phyloP scores from a whole-genome alignment of 768 basidiomycete genomes.

The Auricularia auricula-judae region DNA sequence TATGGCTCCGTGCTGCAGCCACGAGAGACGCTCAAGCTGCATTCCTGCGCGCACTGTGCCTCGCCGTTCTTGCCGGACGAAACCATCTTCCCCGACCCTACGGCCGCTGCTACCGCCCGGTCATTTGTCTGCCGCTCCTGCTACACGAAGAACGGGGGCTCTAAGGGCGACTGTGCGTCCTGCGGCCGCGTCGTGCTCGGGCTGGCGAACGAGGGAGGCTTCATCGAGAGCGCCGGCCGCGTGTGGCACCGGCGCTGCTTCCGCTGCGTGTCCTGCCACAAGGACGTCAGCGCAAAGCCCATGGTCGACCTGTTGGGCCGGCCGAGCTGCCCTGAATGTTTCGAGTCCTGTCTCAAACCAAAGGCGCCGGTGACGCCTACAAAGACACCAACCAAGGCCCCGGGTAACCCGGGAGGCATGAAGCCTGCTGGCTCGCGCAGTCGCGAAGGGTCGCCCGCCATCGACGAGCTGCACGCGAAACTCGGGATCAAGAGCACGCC shows the following conservation, averaged over 20 bases:
- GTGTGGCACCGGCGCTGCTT: slow-evolving; percentile 83
- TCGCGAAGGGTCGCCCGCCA: slow-evolving; percentile 45
- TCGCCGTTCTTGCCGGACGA: slow-evolving; percentile 65
- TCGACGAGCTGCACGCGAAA: slow-evolving; percentile 54
- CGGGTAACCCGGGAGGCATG: slow-evolving; percentile 35
- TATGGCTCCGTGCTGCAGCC: slow-evolving; percentile 79
- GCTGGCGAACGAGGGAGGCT: slow-evolving; percentile 67
- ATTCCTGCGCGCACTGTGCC: slow-evolving; percentile 57
- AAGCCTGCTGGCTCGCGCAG: slow-evolving; percentile 22
- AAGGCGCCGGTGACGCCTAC: neutral
- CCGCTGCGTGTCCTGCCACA: slow-evolving; percentile 59
- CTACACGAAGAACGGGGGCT: slow-evolving; percentile 61
- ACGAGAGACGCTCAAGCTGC: slow-evolving; percentile 57
- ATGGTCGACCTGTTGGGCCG: slow-evolving; percentile 77
- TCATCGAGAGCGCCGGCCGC: slow-evolving; percentile 55
- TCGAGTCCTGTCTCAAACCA: slow-evolving; percentile 61
- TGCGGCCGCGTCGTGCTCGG: slow-evolving; percentile 65
- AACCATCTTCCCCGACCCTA: slow-evolving; percentile 75
- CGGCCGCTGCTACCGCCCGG: slow-evolving; percentile 16
- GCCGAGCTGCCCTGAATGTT: slow-evolving; percentile 72
- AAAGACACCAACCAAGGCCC: neutral
- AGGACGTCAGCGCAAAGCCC: slow-evolving; percentile 60
- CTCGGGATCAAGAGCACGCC: slow-evolving; percentile 31
- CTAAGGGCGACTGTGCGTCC: slow-evolving; percentile 58
- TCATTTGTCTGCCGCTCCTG: slow-evolving; percentile 64